Evolutionary conservation across 345 rosid species (phyloP).

Genomic region (Moricandia moricandioides): DNA sequence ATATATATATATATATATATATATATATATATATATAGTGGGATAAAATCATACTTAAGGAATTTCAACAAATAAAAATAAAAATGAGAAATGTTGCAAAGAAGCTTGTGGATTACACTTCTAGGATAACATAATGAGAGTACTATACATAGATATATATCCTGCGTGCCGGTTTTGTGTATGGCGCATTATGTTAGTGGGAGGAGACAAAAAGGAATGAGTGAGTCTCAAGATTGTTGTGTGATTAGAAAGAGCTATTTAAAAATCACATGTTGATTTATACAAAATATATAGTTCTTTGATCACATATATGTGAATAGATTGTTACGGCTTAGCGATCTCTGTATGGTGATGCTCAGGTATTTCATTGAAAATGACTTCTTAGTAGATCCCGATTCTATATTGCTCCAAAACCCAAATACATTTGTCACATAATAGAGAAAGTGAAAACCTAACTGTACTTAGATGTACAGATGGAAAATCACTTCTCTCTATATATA

Average conservation of each 20-base stretch:
- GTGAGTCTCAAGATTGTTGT: constrained; percentile 34
- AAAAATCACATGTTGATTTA: constrained; percentile 1
- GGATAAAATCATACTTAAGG: background rate
- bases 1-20: background rate
- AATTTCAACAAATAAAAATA: background rate
- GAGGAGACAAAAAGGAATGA: constrained; percentile 31
- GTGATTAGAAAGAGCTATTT: constrained; percentile 14
- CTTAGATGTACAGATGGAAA: background rate
- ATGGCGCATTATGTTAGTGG: constrained; percentile 33
- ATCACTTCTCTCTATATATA: background rate
- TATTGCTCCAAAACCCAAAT: background rate
- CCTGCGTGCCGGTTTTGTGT: constrained; percentile 13
- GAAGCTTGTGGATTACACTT: constrained; percentile 32
- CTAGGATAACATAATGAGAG: constrained; percentile 24
- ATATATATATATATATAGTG: background rate
- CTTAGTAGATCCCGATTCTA: background rate
- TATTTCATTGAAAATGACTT: background rate
- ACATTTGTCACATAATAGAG: background rate
- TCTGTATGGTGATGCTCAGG: background rate
- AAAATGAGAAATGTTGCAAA: constrained; percentile 15
- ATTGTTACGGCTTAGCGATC: constrained; percentile 7
- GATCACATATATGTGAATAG: background rate
- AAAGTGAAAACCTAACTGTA: background rate
- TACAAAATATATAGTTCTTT: background rate
- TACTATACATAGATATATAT: constrained; percentile 18